Evolutionary conservation across 75 land plant genomes (phyloP).

Genomic region (Adiantum capillusveneris): DNA sequence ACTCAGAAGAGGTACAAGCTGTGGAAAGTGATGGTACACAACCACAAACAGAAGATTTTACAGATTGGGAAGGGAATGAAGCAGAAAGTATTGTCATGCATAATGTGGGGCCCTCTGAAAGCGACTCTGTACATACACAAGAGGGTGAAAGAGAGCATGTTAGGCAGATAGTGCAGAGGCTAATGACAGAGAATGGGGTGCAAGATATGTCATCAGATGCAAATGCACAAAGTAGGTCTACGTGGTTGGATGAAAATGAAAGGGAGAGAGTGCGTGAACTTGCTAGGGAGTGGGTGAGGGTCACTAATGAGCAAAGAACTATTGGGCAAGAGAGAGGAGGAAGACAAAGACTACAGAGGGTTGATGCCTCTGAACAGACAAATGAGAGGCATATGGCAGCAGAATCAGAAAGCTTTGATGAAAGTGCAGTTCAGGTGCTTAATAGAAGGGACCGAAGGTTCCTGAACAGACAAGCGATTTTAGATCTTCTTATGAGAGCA

Average conservation of each 20-base stretch:
- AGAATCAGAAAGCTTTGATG: constrained; percentile 21
- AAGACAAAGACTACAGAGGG: constrained; percentile 7
- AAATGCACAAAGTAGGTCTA: constrained; percentile 31
- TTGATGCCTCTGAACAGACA: constrained; percentile 11
- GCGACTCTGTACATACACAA: constrained; percentile 49
- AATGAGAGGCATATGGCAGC: constrained; percentile 20
- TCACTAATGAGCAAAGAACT: constrained; percentile 67
- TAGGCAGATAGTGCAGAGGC: constrained; percentile 74
- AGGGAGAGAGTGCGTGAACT: constrained; percentile 78
- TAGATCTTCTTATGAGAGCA: constrained; percentile 69
- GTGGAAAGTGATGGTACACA: constrained; percentile 11
- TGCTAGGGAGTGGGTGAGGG: constrained; percentile 83
- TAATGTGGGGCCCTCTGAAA: constrained; percentile 25
- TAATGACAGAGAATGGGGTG: constrained; percentile 55
- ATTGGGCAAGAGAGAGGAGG: constrained; percentile 9
- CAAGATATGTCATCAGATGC: neutral
- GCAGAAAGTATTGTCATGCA: constrained; percentile 19
- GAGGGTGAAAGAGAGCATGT: constrained; percentile 84
- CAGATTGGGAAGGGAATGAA: constrained; percentile 32
- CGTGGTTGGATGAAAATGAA: constrained; percentile 78
- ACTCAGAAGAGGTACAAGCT: neutral
- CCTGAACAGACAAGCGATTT: constrained; percentile 66
- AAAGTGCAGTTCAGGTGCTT: constrained; percentile 34
- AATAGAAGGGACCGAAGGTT: constrained; percentile 36
- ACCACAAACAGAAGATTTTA: constrained; percentile 36